Base-by-base conservation (phyloP, 495 filamentous ascomycete species). In the Jackrogersella minutella region DNA sequence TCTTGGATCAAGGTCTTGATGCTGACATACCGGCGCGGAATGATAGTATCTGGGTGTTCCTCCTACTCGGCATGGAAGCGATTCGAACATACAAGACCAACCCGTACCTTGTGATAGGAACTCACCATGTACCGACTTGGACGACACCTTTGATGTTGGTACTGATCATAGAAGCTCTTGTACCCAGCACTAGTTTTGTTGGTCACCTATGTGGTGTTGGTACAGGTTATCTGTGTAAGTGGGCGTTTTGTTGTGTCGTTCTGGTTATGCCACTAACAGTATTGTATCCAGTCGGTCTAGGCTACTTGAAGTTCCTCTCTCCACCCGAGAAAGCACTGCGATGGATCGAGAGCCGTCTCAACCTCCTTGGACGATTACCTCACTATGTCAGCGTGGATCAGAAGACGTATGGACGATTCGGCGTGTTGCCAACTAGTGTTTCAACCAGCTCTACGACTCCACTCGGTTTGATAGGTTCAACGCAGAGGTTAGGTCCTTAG, bases 391-490 rank as follows among this genome's bases (percentile, higher is more conserved):
- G 90, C 16, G 86, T 97, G 10, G 93, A 97, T 71, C 93, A 97
- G 74, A 96, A 96, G 84, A 96, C 90, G n/a, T 96, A 92, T 71
- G 93, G 93, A n/a, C 84, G 93, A 46, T 96, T 94, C 72, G 93
- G 93, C 0, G 91, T 97, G 14, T 79, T 97, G 17, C 93, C 93
- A 1, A 86, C 86, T 0, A 81, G 79, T 26, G 79, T 76, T 41
- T 58, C 76, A 2, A 66, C 70, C 13, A 83, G 83, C 46, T 72
- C 74, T 39, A 74, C 76, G 49, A 79, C 84, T n/a, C 81, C 86
- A 0, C 76, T 90, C 78, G 84, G 80, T 46, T 84, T 86, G 63
- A 73, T 87, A 40, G 88, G 85, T 8, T 78, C 80, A 9, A 78
- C 78, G n/a, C 90, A 93, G 72, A 80, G 90, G 58, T 77, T 92